A percentile compares a stretch with the other conserved stretches of the same genome.
phyloP scores from a whole-genome alignment of 768 basidiomycete genomes.

The Auricularia heimuer region DNA sequence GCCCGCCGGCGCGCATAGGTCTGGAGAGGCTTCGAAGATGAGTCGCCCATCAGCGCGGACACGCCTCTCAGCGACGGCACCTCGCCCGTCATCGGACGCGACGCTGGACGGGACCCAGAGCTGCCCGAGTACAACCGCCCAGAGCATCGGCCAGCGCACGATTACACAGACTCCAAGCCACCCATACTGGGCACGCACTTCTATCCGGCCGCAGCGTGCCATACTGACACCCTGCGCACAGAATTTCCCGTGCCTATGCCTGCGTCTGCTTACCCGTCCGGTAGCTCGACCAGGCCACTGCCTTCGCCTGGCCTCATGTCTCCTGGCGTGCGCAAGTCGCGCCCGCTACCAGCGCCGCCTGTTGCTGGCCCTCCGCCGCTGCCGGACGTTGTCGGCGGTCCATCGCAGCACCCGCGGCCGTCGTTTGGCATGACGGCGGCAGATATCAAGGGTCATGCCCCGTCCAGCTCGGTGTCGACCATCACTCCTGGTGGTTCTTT shows the following conservation, averaged over 20 bases:
- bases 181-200: neutral
- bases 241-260: neutral
- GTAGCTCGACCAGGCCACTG: neutral
- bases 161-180: neutral
- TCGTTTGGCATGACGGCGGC: neutral
- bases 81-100: neutral
- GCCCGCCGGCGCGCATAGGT: slow-evolving; percentile 23
- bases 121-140: slow-evolving; percentile 1
- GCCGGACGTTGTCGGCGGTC: neutral
- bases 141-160: neutral
- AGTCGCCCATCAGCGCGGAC: slow-evolving; percentile 24
- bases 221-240: neutral
- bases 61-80: neutral
- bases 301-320: neutral
- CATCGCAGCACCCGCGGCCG: neutral
- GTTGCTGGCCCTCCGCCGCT: neutral
- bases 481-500: neutral
- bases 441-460: neutral
- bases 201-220: neutral
- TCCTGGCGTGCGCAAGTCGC: neutral
- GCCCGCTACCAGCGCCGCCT: neutral
- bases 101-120: neutral
- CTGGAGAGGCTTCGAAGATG: slow-evolving; percentile 55
- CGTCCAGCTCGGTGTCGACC: neutral
- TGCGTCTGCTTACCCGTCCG: neutral